Evolutionary conservation across 225 moss, liverwort and hornwort species (phyloP), one percentile per base, ranked within the genome.

Genomic region (Thuidium tamariscinum): DNA sequence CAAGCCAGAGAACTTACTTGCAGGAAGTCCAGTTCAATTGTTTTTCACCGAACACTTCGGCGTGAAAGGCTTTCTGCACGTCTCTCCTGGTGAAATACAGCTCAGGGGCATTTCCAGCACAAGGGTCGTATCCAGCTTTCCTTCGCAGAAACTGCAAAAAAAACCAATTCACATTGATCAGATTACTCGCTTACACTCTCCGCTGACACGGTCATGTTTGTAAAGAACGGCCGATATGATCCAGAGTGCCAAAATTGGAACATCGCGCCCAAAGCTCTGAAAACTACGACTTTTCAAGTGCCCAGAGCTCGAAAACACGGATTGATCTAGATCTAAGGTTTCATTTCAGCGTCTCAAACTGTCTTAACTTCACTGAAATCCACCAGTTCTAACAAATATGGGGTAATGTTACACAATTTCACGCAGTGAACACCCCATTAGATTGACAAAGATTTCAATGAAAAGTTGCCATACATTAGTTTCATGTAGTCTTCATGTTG

Each of bases 41-140:
- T 20, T 92, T 93, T 71, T 80, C 67, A 54, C 91, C 85, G 29
- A 91, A 92, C 48, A 78, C 87, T 56, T 84, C 83, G 19, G 90
- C 93, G 83, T 96, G 95, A 25, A 96, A 88, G 74, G 96, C 94
- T 82, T 89, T 67, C 81, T 96, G 96, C 75, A 96, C 96, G 66
- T 95, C 95, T 60, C 41, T 91, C 57, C 92, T 84, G 85, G 89
- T 91, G 63, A 94, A 91, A 84, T 96, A 96, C 2, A 86, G 62
- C 39, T 90, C 75, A 8, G 92, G 86, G 34, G 88, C 78, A 52
- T 86, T 84, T 42, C 85, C 89, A 7, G 59, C 57, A 64, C 95
- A 97, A 71, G 95, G 89, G 84, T 90, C 91, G 17, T 82, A 78
- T 62, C 92, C 91, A 75, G 86, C 81, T 81, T 62, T 87, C 81